A percentile compares a stretch with the other conserved stretches of the same genome.
phyloP scores from a whole-genome alignment of 352 stramenopile genomes.

The Pythium dissimile region DNA sequence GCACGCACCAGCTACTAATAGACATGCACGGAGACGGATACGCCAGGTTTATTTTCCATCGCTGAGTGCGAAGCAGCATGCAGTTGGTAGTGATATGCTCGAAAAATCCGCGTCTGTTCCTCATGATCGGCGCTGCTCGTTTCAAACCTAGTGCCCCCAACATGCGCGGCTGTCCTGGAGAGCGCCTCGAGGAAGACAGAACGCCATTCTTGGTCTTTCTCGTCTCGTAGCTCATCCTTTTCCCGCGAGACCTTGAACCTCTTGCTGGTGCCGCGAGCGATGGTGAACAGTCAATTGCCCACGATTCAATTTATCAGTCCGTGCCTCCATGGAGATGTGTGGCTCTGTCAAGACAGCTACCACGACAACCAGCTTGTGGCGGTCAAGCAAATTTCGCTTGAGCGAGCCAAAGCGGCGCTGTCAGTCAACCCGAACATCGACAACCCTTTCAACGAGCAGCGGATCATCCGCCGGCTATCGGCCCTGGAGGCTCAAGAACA shows the following conservation, averaged over 20 bases:
- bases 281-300: not conserved
- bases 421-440: constrained; percentile 28
- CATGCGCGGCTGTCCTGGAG: too few species aligned
- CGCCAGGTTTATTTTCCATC: too few species aligned
- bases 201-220: too few species aligned
- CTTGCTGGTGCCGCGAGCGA: not conserved
- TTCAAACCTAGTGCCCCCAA: too few species aligned
- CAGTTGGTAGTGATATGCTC: too few species aligned
- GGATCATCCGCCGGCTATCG: constrained; percentile 23
- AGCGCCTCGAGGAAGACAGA: too few species aligned
- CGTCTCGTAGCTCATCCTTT: too few species aligned
- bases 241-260: not conserved
- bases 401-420: constrained; percentile 19
- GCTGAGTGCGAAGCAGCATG: too few species aligned
- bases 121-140: too few species aligned
- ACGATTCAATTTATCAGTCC: constrained; percentile 15
- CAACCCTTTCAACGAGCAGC: constrained; percentile 36
- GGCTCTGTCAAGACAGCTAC: constrained; percentile 34
- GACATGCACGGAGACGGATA: too few species aligned
- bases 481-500: constrained; percentile 29
- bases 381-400: constrained; percentile 44
- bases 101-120: too few species aligned
- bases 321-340: constrained; percentile 38
- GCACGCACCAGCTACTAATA: too few species aligned
- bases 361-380: constrained; percentile 30